Base-by-base conservation (phyloP, 106 monocot species). In the Acanthochlamys bracteata region DNA sequence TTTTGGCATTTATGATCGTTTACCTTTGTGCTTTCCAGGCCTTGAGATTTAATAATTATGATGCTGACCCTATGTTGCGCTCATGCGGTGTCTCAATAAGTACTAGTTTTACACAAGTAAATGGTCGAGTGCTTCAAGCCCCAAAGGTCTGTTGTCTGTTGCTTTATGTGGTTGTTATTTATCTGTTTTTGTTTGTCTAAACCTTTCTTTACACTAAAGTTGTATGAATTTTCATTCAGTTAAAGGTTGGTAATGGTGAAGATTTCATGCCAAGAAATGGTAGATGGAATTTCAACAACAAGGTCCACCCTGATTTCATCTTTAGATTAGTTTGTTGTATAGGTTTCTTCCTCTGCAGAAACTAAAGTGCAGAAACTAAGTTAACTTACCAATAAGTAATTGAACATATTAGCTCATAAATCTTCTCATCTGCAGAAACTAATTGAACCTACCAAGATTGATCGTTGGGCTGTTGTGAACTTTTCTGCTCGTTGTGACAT, bases 281-380 rank as follows among this genome's bases (percentile, higher is more conserved):
- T 7, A 59, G 98, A 21, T 99, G 98, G 98, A 99, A 99, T 71
- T 99, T 99, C 24, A 99, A 86, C 62, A 83, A 92, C 54, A 99
- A 89, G 88, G 96, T 96, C 20, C 53, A 20, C 21, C 8, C 24
- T 55, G 7, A 0, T 54, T 53, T 16, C n/a, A n/a, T 20, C 27
- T 33, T 33, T 33, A 33, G 4, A 33, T 33, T 6, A 3, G 33
- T 33, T 33, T 33, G 33, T 6, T 6, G 10, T 1, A 1, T 49
- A 4, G 9, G 6, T 49, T 49, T 25, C 7, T 26, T 4, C 20
- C 22, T 63, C 22, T 77, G 45, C 67, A 86, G 98, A 92, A 74
- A 73, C 74, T 98, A 1, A 60, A 1, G 10, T 77, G 45, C 67
- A 86, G 98, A 92, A 74, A 73, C 74, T 98, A 1, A 60, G 71